Evolutionary conservation across 2,329 filamentous ascomycete genomes (phyloP).

Genomic region (Neopestalotiopsis sp.): DNA sequence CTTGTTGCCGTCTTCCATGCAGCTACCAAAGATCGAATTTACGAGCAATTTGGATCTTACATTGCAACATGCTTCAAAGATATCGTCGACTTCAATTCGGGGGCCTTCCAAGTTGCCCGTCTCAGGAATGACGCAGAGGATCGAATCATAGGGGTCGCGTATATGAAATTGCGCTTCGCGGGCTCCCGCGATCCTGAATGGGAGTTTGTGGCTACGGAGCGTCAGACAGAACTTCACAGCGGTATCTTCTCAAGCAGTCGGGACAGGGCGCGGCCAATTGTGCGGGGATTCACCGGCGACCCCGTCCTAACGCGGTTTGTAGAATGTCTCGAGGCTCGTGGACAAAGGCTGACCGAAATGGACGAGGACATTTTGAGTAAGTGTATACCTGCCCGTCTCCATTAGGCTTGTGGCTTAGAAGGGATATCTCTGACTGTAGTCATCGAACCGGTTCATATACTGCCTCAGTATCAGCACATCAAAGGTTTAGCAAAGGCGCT

Average conservation of each 20-base stretch:
- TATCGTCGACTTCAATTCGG: not conserved
- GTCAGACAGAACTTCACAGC: not conserved
- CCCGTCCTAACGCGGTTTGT: not conserved
- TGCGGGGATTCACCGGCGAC: constrained; percentile 1
- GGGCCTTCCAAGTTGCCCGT: not conserved
- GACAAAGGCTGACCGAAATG: not conserved
- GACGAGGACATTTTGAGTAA: constrained; percentile 7
- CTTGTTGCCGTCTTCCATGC: constrained; percentile 8
- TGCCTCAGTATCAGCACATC: constrained; percentile 9
- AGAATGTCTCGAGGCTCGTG: not conserved
- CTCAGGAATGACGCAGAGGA: not conserved
- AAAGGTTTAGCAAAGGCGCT: constrained; percentile 1
- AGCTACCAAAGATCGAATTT: constrained; percentile 8
- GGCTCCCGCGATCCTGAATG: not conserved
- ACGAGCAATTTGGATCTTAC: not conserved
- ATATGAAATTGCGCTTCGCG: constrained; percentile 2
- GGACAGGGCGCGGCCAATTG: not conserved
- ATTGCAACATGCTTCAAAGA: not conserved
- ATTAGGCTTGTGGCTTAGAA: not conserved
- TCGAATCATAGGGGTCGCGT: not conserved
- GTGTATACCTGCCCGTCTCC: not conserved
- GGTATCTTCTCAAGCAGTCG: not conserved
- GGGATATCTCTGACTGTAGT: not conserved
- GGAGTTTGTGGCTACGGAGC: not conserved
- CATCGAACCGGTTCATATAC: not conserved